Base-by-base conservation (phyloP, 1,284 basidiomycete species). In the Heterobasidion occidentale region DNA sequence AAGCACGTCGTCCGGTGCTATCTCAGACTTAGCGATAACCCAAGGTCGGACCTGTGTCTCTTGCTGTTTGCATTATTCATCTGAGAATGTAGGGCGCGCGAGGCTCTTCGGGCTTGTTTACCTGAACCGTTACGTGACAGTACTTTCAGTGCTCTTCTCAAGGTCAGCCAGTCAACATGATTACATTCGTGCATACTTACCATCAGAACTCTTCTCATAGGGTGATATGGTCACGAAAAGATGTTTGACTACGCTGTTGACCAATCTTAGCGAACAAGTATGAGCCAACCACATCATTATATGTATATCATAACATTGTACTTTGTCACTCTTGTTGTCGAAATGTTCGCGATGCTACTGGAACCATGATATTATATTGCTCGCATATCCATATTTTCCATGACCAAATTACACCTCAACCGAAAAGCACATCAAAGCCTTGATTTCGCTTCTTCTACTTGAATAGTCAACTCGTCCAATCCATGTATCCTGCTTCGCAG, bases 1-100 rank as follows among this genome's bases (percentile, higher is more conserved):
- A 99, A 99, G 74, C 97, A 99, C 69, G 97, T 99, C 52, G 97
- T 99, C 17, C 79, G 97, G 57, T 99, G 97, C 72, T 99, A 99
- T 69, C 74, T 99, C 58, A 83, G 97, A 45, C 77, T 99, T 63
- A 97, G 94, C 69, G 97, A 99, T 73, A 99, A 99, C 67, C 77
- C 96, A 56, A 83, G 95, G 90, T 93, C 64, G 53, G 85, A 75
- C 8, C 7, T 36, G 15, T 33, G n/a, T 55, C 38, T 59, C 15
- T 45, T 27, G 27, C 15, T 48, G 34, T 44, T 17, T 46, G n/a
- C 33, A 44, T 44, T 3, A 6, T 14, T 27, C 14, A 17, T 34
- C 51, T 52, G 9, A 51, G 35, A 17, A 20, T 57, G 3, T 61
- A 95, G 94, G 67, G 97, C 97, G 11, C 83, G 97, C 60, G 97